Evolutionary conservation across 441 rosid species (phyloP).

Genomic region (Monsonia emarginata): DNA sequence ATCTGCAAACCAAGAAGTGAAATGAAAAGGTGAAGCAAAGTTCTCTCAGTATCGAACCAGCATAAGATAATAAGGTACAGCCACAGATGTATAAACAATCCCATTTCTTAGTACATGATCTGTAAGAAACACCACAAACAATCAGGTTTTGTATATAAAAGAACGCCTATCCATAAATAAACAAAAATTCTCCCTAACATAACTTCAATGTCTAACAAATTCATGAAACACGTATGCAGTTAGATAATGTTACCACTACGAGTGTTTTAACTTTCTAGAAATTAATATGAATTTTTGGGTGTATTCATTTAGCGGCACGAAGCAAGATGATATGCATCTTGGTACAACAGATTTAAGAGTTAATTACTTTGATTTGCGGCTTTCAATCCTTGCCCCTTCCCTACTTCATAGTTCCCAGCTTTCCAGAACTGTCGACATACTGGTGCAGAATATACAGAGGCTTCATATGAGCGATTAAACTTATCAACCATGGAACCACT

Average conservation of each 20-base stretch:
- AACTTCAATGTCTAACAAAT: background rate
- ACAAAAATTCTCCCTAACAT: background rate
- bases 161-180: too few species aligned
- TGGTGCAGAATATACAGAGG: background rate
- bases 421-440: slow-evolving; percentile 28
- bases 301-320: background rate
- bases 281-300: background rate
- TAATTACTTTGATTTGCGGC: slow-evolving; percentile 11
- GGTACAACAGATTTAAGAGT: too few species aligned
- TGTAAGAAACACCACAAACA: background rate
- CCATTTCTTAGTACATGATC: background rate
- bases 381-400: background rate
- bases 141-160: too few species aligned
- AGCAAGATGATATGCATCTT: too few species aligned
- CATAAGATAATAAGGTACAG: background rate
- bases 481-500: slow-evolving; percentile 3
- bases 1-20: slow-evolving; percentile 14
- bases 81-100: background rate
- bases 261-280: background rate
- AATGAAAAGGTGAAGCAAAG: background rate
- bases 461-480: background rate
- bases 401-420: slow-evolving; percentile 22
- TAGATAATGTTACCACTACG: background rate
- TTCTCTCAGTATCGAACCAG: background rate
- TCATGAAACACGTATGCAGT: background rate